phyloP scores from a whole-genome alignment of 2,329 filamentous ascomycete species.

The Seiridium cupressi region DNA sequence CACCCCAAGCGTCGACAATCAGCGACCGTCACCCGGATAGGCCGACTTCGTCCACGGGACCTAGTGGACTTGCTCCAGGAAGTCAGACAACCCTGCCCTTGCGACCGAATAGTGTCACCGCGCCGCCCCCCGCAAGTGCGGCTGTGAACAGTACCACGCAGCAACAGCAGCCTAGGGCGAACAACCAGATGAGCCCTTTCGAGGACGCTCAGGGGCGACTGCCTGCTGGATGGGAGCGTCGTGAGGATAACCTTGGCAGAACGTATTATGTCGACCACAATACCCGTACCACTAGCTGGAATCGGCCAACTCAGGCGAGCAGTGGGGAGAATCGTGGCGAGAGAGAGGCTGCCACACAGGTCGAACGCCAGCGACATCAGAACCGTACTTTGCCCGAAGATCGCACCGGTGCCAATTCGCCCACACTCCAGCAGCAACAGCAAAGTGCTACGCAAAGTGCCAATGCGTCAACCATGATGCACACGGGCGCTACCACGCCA shows the following conservation, averaged over 20 bases:
- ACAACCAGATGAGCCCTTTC: conserved; percentile 78
- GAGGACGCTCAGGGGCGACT: conserved; percentile 93
- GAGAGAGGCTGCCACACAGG: conserved; percentile 86
- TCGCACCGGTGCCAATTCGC: conserved; percentile 88
- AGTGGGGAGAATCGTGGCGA: conserved; percentile 76
- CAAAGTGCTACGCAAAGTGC: conserved; percentile 37
- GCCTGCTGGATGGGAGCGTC: conserved; percentile 91
- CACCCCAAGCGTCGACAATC: conserved; percentile 41
- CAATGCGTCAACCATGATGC: conserved; percentile 68
- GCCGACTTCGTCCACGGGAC: conserved; percentile 50
- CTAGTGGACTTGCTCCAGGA: conserved; percentile 43
- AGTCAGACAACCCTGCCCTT: conserved; percentile 38
- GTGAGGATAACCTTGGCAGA: conserved; percentile 90
- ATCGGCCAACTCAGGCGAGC: conserved; percentile 76
- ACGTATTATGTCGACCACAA: conserved; percentile 99
- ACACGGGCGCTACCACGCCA: conserved; percentile 89
- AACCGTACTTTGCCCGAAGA: conserved; percentile 95
- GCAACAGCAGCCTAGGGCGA: conserved; percentile 34
- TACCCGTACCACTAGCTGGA: conserved; percentile 95
- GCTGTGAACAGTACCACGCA: conserved; percentile 28
- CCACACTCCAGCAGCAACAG: conserved; percentile 62
- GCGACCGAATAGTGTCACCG: conserved; percentile 46
- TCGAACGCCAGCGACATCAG: conserved; percentile 90
- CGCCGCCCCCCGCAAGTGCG: conserved; percentile 27
- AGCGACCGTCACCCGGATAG: conserved; percentile 45